Percentiles rank a stretch among this genome's conserved stretches.
phyloP scores from a whole-genome alignment of 805 yeast genomes.

The Kodamaea laetipori region DNA sequence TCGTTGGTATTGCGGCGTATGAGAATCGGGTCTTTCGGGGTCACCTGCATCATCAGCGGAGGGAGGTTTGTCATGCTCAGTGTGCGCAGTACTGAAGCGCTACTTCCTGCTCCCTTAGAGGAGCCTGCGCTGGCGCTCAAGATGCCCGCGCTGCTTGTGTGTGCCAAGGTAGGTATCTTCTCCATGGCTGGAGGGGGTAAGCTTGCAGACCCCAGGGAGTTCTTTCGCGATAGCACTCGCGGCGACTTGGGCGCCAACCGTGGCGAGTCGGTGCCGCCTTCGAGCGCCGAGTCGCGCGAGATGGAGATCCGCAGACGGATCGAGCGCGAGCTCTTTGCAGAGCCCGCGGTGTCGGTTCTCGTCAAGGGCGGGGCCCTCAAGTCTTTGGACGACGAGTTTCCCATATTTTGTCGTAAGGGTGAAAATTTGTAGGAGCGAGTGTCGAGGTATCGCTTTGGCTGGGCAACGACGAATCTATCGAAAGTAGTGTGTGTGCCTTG shows the following conservation, averaged over 20 bases:
- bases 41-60: conserved; percentile 67
- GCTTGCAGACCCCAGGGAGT: conserved; percentile 22
- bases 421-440: conserved; percentile 4
- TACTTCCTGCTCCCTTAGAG: conserved; percentile 12
- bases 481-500: too few relatives aligned
- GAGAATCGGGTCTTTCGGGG: conserved; percentile 74
- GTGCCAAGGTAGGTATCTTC: conserved; percentile 14
- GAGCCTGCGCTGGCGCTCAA: conserved; percentile 20
- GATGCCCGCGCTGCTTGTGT: conserved; percentile 31
- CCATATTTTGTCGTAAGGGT: conserved; percentile 36
- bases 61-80: conserved; percentile 43
- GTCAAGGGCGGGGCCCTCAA: conserved; percentile 46
- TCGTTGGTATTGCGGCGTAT: conserved; percentile 54
- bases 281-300: conserved; percentile 20
- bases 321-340: conserved; percentile 51
- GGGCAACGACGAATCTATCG: neutral
- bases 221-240: conserved; percentile 32
- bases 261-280: conserved; percentile 19
- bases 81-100: conserved; percentile 6
- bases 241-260: conserved; percentile 31
- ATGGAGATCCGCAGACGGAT: conserved; percentile 40
- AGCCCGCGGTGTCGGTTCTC: conserved; percentile 56
- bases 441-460: neutral
- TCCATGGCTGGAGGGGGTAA: neutral
- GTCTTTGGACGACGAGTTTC: conserved; percentile 51